Evolutionary conservation across 176 grass and related monocot genomes (phyloP).

Genomic region (Olyra latifolia): DNA sequence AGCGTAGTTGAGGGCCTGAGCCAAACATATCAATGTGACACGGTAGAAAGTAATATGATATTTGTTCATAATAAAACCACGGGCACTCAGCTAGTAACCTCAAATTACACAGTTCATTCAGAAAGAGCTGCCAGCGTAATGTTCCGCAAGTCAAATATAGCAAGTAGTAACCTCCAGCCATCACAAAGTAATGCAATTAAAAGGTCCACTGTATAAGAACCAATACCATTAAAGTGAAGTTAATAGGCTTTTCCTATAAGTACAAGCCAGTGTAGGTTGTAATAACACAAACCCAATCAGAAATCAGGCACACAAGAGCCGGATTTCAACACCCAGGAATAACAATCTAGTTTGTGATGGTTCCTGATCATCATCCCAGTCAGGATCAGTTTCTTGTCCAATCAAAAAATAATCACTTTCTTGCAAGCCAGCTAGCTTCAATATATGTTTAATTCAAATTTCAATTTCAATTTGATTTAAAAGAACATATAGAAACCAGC

Average conservation of each 20-base stretch:
- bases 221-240: not conserved
- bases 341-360: not conserved
- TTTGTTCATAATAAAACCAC: too few relatives aligned
- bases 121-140: not conserved
- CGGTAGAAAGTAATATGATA: too few relatives aligned
- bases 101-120: constrained; percentile 19
- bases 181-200: not conserved
- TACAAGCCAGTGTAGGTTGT: not conserved
- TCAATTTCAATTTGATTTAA: not conserved
- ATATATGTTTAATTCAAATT: not conserved
- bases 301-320: not conserved
- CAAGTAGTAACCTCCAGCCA: not conserved
- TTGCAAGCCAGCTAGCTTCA: not conserved
- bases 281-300: constrained; percentile 6
- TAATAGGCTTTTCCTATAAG: not conserved
- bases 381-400: not conserved
- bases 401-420: too few relatives aligned
- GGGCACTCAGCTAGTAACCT: too few relatives aligned
- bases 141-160: constrained; percentile 11
- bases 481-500: not conserved
- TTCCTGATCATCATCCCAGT: not conserved
- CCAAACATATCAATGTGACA: too few relatives aligned
- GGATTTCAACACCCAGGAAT: not conserved
- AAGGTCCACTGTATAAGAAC: not conserved
- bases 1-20: too few relatives aligned